Base-by-base conservation (phyloP, 352 stramenopile genomes). In the Phytophthora litchii region DNA sequence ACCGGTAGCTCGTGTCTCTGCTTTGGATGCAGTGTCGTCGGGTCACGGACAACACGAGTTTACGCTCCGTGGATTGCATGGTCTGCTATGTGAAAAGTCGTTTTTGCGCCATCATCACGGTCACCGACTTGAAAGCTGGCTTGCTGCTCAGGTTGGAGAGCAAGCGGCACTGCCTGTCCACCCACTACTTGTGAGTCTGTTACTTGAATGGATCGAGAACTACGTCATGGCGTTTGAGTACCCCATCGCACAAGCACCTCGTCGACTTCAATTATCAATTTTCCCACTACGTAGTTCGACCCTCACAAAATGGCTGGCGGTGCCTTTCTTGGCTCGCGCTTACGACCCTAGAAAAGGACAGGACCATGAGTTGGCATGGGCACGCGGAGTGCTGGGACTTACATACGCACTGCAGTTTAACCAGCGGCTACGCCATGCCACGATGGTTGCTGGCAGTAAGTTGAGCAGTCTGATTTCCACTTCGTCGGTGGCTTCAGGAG, bases 221-320 rank as follows among this genome's bases (percentile, higher is more conserved):
- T 91, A 91, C 51, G 27, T 89, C 11, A 76, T 91, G 69, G 76
- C 81, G 8, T 91, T 91, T 27, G 81, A 91, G 49, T 91, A 91
- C 31, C 78, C 81, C 12, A 76, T 91, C 16, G 38, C 74, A 0
- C 74, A 89, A 51, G 63, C 69, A 13, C 78, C 81, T 29, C 54
- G 75, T 32, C 68, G 59, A 12, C 69, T 89, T 0, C 78, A 91
- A 35, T 59, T 91, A 6, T 80, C 78, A 1, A 84, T 91, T 48
- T 56, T 86, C n/a, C 78, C 81, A n/a, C 42, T 91, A 0, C 69
- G 68, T 27, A 75, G 58, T 29, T 46, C 71, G 4, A 77, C 59
- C 0, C 17, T 83, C 35, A 21, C 59, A 9, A 80, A 80, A 21
- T 82, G 71, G 70, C 64, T 86, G n/a, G 46, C 59, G 3, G 59